Percentiles rank a stretch among this genome's conserved stretches.
These are phyloP conservation scores for Wickerhamomyces pijperi DNA, from an alignment of 805 yeast species.

Conservation along the genomic window DNA sequence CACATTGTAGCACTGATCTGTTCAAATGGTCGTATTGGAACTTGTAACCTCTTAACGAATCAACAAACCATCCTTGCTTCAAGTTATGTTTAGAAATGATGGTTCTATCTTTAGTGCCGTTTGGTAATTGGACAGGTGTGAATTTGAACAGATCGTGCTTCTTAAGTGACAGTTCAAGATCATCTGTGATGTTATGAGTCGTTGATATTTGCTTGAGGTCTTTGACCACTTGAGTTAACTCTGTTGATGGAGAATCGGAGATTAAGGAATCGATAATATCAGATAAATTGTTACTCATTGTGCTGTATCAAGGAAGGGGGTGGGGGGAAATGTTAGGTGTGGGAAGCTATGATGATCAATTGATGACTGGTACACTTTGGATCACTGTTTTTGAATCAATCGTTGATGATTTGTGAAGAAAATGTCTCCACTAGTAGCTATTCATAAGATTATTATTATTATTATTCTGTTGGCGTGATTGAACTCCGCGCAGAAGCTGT, in stretches of 20 bases:
- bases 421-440: no score
- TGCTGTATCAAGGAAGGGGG: no score
- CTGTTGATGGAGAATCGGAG: not conserved
- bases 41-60: constrained; percentile 32
- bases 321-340: no score
- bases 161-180: not conserved
- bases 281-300: not conserved
- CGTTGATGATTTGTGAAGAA: no score
- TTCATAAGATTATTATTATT: no score
- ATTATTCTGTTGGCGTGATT: no score
- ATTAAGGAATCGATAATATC: not conserved
- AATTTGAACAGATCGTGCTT: not conserved
- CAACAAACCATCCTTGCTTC: constrained; percentile 38
- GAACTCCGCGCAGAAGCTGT: no score
- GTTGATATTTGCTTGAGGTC: not conserved
- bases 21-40: constrained; percentile 51
- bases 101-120: not conserved
- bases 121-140: not conserved
- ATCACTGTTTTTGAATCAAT: no score
- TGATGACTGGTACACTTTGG: no score
- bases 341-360: no score
- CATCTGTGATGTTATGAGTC: not conserved
- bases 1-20: constrained; percentile 41
- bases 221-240: not conserved
- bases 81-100: constrained; percentile 34